Evolutionary conservation across 2,329 filamentous ascomycete species (phyloP).

Genomic region (Pyrenochaeta sp.): DNA sequence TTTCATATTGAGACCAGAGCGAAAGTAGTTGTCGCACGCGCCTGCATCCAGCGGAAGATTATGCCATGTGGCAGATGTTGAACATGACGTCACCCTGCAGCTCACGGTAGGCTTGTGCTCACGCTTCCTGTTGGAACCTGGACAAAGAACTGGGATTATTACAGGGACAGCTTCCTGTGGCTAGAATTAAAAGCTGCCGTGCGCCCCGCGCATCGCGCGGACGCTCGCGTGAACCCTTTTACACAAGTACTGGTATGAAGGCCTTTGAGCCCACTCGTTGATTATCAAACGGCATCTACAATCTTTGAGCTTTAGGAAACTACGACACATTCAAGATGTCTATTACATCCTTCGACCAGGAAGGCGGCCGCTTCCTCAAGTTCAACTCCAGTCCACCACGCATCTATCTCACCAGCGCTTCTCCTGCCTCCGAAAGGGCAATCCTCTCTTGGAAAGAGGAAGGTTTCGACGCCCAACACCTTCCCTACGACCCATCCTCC

Average conservation of each 20-base stretch:
- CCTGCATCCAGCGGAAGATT: neutral
- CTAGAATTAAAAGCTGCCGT: conserved; percentile 11
- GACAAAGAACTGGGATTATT: conserved; percentile 21
- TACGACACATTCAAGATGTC: conserved; percentile 30
- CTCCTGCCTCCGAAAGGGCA: conserved; percentile 48
- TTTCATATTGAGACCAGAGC: neutral
- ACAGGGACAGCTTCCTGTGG: conserved; percentile 17
- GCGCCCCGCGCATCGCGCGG: conserved; percentile 9
- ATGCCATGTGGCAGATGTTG: neutral
- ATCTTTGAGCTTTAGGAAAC: neutral
- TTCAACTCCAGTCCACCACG: conserved; percentile 50
- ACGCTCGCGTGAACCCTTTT: neutral
- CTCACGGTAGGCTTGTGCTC: conserved; percentile 7
- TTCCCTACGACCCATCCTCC: conserved; percentile 41
- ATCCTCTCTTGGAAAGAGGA: conserved; percentile 53
- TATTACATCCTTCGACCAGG: conserved; percentile 33
- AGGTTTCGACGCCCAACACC: conserved; percentile 53
- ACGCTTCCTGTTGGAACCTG: conserved; percentile 16
- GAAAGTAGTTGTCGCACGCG: neutral
- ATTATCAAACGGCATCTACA: neutral
- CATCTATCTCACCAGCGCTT: conserved; percentile 52
- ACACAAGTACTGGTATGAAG: neutral
- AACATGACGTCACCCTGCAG: conserved; percentile 4
- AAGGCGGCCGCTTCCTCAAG: conserved; percentile 43
- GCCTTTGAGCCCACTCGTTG: neutral